phyloP scores from a whole-genome alignment of 768 basidiomycete genomes.

The Podaxis mareebaensis region DNA sequence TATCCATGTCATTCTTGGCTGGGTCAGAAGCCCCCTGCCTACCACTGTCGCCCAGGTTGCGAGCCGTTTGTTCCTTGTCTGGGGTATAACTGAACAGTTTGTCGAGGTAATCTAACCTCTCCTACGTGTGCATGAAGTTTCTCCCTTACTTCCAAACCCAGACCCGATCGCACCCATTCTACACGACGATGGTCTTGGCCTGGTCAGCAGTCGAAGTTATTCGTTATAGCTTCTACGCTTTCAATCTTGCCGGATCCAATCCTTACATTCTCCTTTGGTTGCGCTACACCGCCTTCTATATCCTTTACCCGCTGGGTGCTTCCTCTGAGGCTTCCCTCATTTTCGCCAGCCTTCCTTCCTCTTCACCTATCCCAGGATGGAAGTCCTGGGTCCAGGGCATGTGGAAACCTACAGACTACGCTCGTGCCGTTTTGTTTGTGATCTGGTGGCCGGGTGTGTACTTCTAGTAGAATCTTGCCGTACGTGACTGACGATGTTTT shows the following conservation, averaged over 20 bases:
- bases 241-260: slow-evolving; percentile 57
- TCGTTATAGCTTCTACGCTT: slow-evolving; percentile 87
- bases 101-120: slow-evolving; percentile 46
- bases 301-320: slow-evolving; percentile 94
- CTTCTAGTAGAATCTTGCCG: neutral
- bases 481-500: neutral
- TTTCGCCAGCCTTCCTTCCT: slow-evolving; percentile 68
- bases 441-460: slow-evolving; percentile 87
- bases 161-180: slow-evolving; percentile 75
- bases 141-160: slow-evolving; percentile 25
- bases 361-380: slow-evolving; percentile 45
- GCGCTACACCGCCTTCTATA: slow-evolving; percentile 92
- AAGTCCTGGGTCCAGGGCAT: slow-evolving; percentile 37
- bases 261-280: slow-evolving; percentile 57
- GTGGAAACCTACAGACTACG: slow-evolving; percentile 60
- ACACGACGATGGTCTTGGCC: slow-evolving; percentile 88
- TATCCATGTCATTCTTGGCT: slow-evolving; percentile 73
- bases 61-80: slow-evolving; percentile 80
- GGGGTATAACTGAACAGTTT: slow-evolving; percentile 76
- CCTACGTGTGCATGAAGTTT: neutral
- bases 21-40: slow-evolving; percentile 73
- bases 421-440: slow-evolving; percentile 61
- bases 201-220: slow-evolving; percentile 93
- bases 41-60: slow-evolving; percentile 82
- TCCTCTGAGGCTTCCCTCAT: slow-evolving; percentile 86